Evolutionary conservation across 2,329 filamentous ascomycete genomes (phyloP), one percentile per base, ranked within the genome.

Genomic region (Verticillium albo-atrum): DNA sequence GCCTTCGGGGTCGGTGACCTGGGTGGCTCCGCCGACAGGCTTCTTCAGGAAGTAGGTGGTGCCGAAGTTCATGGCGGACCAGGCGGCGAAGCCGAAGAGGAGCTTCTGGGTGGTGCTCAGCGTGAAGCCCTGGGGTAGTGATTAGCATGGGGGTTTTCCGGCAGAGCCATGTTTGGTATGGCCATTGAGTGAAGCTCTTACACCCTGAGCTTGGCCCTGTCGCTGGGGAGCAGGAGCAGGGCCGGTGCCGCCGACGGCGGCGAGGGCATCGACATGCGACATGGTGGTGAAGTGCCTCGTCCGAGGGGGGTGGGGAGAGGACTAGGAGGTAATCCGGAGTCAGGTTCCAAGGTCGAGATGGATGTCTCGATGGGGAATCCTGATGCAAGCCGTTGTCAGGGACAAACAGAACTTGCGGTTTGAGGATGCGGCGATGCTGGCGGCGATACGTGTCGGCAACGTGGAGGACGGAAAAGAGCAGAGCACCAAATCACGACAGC

Each of bases 31-130:
- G 62, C 78, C 75, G 27, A 51, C 37, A 58, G 79, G 75, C 67
- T 78, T 82, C 53, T 77, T 75, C 63, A 76, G 74, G 62, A 84
- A 76, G 68, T 83, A 80, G 68, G 79, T 80, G 75, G 87, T 77
- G 59, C 82, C 68, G 59, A 83, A 73, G 69, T 89, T 86, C 72
- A 87, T 77, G 58, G 79, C 84, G 63, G 87, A 77, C 71, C 84
- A 88, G 68, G 86, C 75, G 60, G 78, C 76, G 30, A 80, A 76
- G 55, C 83, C 82, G 61, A 86, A 73, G 37, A 80, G 67, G 32
- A 86, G 72, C 64, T 64, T 63, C 35, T 80, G 82, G 61, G 69
- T 75, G 58, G 79, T 70, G 63, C 60, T 70, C 60, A 82, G 67
- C 30, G 69, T 42, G 54, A 56, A 56, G 20, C 70, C 72, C n/a